Base-by-base conservation (phyloP, 1,284 basidiomycete genomes). In the Chalciporus sp. region DNA sequence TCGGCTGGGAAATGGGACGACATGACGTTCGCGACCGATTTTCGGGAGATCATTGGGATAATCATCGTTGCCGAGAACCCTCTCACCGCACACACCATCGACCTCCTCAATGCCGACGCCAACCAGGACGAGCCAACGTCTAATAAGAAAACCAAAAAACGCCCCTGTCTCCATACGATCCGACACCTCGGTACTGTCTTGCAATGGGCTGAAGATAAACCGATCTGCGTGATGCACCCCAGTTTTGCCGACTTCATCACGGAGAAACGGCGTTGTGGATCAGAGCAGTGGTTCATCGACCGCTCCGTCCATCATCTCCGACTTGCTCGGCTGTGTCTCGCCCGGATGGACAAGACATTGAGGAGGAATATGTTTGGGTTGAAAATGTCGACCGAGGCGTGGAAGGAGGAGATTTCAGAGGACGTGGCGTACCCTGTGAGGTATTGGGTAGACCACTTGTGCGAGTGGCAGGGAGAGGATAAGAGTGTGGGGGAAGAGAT, bases 241-340 rank as follows among this genome's bases (percentile, higher is more conserved):
- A 70, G 69, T 19, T 72, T 72, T 35, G 58, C 54, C 6, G 67
- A 72, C 47, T 69, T 71, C 26, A 57, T 69, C 47, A 70, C 68
- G 20, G 68, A 69, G 42, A 57, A 35, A 40, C 53, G 58, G 27
- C 57, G 70, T 7, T 70, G 69, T 45, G 53, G 57, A 7, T 60
- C 55, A 17, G 64, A 67, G 19, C 57, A 45, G 0, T 69, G 70
- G 67, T 68, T 68, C 14, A 68, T 69, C 31, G 62, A 72, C 39
- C 57, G 56, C 11, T 43, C 42, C 2, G 42, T 23, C 14, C 60
- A 69, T 26, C 60, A 67, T 49, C 49, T 61, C 17, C 64, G 66
- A 1, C 42, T 59, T 9, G 69, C 70, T 2, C 52, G 48, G 39
- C 66, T 69, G 28, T 69, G 67, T 31, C 55, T 72, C 7, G 49